Percentiles rank a stretch among this genome's conserved stretches.
phyloP scores from a whole-genome alignment of 2,329 filamentous ascomycete genomes.

The Colletotrichum sidae region DNA sequence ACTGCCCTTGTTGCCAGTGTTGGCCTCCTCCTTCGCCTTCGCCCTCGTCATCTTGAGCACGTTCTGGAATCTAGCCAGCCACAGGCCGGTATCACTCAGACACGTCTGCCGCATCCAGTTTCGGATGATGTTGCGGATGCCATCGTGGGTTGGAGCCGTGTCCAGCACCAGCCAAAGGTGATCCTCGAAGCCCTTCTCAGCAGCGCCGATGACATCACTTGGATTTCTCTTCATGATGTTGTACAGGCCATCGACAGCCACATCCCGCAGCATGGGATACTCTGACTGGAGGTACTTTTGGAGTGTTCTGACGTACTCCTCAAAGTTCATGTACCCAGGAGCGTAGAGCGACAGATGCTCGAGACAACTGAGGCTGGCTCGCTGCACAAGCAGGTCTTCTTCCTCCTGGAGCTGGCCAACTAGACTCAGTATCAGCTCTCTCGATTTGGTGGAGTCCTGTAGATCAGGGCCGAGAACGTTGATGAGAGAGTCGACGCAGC shows the following conservation, averaged over 20 bases:
- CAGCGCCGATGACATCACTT: slow-evolving; percentile 81
- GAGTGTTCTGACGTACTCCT: slow-evolving; percentile 83
- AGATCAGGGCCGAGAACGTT: slow-evolving; percentile 96
- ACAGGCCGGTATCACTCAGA: slow-evolving; percentile 80
- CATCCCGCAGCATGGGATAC: slow-evolving; percentile 77
- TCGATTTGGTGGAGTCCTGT: slow-evolving; percentile 90
- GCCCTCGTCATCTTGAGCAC: slow-evolving; percentile 89
- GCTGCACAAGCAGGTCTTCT: slow-evolving; percentile 72
- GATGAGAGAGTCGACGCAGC: slow-evolving; percentile 93
- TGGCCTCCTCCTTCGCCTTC: slow-evolving; percentile 67
- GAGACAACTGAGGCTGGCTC: slow-evolving; percentile 83
- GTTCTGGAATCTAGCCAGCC: slow-evolving; percentile 89
- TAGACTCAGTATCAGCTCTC: slow-evolving; percentile 90
- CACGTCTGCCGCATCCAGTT: slow-evolving; percentile 96
- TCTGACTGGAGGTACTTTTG: slow-evolving; percentile 82
- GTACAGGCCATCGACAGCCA: slow-evolving; percentile 88
- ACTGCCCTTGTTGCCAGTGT: slow-evolving; percentile 55
- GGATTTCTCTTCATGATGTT: slow-evolving; percentile 96
- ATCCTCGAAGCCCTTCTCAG: slow-evolving; percentile 84
- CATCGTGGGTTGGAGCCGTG: slow-evolving; percentile 77
- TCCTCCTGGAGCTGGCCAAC: slow-evolving; percentile 84
- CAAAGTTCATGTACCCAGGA: slow-evolving; percentile 86
- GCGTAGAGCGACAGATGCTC: slow-evolving; percentile 95
- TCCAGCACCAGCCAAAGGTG: slow-evolving; percentile 93
- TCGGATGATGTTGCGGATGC: slow-evolving; percentile 86